Conservation (phyloP, 352 stramenopile genomes). For the Globisporangium lucens region DNA sequence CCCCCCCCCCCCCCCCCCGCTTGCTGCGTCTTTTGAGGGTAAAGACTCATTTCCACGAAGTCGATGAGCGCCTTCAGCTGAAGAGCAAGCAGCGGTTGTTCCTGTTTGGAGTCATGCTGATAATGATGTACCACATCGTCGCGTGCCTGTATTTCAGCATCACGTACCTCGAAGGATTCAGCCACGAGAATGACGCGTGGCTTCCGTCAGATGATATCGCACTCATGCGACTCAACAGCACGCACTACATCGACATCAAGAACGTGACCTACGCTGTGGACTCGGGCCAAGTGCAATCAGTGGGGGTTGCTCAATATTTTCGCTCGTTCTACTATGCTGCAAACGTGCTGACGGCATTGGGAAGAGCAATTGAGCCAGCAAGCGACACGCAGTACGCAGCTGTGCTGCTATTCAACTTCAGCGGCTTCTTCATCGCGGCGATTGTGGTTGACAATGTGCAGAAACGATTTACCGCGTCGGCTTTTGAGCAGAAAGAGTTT, state of each 20-base stretch:
- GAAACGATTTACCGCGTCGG: conserved; percentile 71
- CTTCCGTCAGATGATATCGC: conserved; percentile 49
- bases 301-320: conserved; percentile 54
- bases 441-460: conserved; percentile 76
- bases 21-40: conserved; percentile 39
- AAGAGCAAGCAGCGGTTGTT: conserved; percentile 48
- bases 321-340: conserved; percentile 59
- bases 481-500: conserved; percentile 74
- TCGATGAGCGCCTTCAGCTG: conserved; percentile 42
- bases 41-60: conserved; percentile 37
- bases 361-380: conserved; percentile 43
- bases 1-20: conserved; percentile 16
- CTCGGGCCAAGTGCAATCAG: conserved; percentile 21
- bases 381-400: conserved; percentile 48
- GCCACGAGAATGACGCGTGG: conserved; percentile 33
- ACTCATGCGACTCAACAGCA: conserved; percentile 32
- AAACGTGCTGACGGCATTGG: conserved; percentile 52
- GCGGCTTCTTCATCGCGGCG: conserved; percentile 69
- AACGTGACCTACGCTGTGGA: conserved; percentile 21
- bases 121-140: conserved; percentile 56
- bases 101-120: conserved; percentile 43
- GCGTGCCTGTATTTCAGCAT: conserved; percentile 62
- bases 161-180: conserved; percentile 61
- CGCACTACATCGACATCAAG: conserved; percentile 24
- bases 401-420: conserved; percentile 66